Conservation (phyloP, 2,329 filamentous ascomycete species). For the Penicillium sp. region DNA sequence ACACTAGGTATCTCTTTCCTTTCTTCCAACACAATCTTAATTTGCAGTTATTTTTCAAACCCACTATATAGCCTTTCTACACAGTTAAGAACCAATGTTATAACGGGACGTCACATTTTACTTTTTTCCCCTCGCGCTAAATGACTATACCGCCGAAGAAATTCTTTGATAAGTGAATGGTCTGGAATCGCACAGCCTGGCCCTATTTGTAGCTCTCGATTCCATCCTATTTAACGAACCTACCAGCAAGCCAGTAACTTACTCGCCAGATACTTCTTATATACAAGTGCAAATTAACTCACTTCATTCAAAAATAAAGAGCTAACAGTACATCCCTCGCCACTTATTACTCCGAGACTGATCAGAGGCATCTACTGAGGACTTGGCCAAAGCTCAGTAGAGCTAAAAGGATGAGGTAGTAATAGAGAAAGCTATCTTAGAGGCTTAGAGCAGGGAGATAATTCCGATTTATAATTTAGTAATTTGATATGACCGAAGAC, state of each 20-base stretch:
- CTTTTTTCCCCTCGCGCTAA: constrained; percentile 10
- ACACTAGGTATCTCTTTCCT: constrained; percentile 15
- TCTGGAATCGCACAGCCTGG: constrained; percentile 12
- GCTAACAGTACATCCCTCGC: constrained; percentile 9
- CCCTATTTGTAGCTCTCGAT: constrained; percentile 12
- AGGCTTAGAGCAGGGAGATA: no score
- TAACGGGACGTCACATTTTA: constrained; percentile 16
- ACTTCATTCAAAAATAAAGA: constrained; percentile 16
- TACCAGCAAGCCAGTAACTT: constrained; percentile 8
- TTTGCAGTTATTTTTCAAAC: constrained; percentile 15
- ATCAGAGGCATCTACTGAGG: no score
- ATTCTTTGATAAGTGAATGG: constrained; percentile 19
- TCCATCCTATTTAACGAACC: constrained; percentile 10
- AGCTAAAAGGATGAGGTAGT: no score
- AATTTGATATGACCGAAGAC: no score
- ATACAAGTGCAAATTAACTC: constrained; percentile 3
- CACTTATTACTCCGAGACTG: no score
- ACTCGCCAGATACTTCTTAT: neutral
- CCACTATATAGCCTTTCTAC: constrained; percentile 18
- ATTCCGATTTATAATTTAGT: no score
- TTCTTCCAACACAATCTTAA: constrained; percentile 19
- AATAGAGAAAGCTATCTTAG: no score
- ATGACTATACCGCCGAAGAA: constrained; percentile 17
- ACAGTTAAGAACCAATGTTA: constrained; percentile 12
- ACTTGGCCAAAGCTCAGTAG: no score